Percentiles rank a stretch among this genome's conserved stretches.
phyloP scores from a whole-genome alignment of 176 grass and related monocot genomes.

The Alloteropsis semialata region DNA sequence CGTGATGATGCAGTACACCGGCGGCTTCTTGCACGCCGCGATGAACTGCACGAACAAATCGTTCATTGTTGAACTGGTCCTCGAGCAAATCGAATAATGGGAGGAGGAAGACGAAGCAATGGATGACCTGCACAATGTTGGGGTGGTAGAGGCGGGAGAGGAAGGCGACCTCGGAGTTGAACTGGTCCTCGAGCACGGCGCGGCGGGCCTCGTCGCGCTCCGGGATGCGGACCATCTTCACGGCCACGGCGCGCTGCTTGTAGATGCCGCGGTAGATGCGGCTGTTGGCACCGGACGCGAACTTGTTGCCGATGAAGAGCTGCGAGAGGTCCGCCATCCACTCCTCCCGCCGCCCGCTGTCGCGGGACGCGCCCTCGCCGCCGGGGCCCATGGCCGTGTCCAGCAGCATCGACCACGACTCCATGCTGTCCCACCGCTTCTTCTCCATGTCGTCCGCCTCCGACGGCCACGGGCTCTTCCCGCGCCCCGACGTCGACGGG shows the following conservation, averaged over 20 bases:
- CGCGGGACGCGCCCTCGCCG: constrained; percentile 21
- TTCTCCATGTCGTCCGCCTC: constrained; percentile 98
- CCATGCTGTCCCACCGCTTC: constrained; percentile 97
- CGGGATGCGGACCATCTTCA: constrained; percentile 95
- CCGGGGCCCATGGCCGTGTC: constrained; percentile 42
- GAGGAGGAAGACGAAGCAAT: too few relatives aligned
- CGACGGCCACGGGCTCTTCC: constrained; percentile 25
- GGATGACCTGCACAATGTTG: constrained; percentile 73
- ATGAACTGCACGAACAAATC: constrained; percentile 87
- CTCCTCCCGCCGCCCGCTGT: constrained; percentile 59
- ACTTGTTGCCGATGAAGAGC: constrained; percentile 97
- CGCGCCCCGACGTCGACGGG: constrained; percentile 29
- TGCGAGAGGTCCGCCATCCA: constrained; percentile 99
- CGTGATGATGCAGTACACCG: constrained; percentile 96
- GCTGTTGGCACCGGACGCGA: constrained; percentile 92
- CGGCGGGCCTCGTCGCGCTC: constrained; percentile 85
- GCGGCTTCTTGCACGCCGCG: constrained; percentile 91
- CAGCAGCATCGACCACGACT: constrained; percentile 97
- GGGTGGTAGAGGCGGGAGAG: constrained; percentile 91
- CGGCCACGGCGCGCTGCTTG: constrained; percentile 82
- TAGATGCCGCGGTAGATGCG: constrained; percentile 98
- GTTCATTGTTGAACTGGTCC: too few relatives aligned
- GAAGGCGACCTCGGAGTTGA: constrained; percentile 96
- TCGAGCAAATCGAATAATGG: neutral
- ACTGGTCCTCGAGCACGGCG: constrained; percentile 69